Conservation (phyloP, 805 yeast species). For the Hanseniaspora pseudoguilliermondii region DNA sequence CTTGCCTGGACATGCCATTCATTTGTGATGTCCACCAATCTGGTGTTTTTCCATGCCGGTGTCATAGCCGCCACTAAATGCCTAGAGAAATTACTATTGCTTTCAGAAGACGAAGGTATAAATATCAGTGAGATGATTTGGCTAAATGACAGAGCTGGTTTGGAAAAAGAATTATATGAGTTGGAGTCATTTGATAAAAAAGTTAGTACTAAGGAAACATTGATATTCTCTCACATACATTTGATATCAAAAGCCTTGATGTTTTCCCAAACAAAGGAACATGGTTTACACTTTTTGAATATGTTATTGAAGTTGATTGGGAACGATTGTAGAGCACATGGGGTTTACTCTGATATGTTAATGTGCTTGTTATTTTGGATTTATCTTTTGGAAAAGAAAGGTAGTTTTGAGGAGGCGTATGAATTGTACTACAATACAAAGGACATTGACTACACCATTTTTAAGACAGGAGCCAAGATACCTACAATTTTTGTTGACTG, state of each 20-base stretch:
- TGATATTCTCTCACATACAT: slow-evolving; percentile 39
- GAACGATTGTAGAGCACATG: slow-evolving; percentile 29
- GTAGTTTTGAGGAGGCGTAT: slow-evolving; percentile 27
- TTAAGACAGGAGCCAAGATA: slow-evolving; percentile 28
- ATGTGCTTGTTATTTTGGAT: slow-evolving; percentile 25
- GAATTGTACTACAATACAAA: slow-evolving; percentile 26
- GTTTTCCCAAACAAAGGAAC: slow-evolving; percentile 41
- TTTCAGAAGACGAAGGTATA: slow-evolving; percentile 20
- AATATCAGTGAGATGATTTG: slow-evolving; percentile 24
- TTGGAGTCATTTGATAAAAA: slow-evolving; percentile 35
- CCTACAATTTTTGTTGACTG: slow-evolving; percentile 30
- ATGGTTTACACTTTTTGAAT: slow-evolving; percentile 36
- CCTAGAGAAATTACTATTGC: slow-evolving; percentile 24
- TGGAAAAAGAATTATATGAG: slow-evolving; percentile 32
- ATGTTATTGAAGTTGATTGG: slow-evolving; percentile 24
- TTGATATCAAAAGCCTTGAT: slow-evolving; percentile 45
- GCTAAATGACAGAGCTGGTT: slow-evolving; percentile 22
- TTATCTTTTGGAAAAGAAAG: slow-evolving; percentile 28
- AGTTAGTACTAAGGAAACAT: slow-evolving; percentile 32
- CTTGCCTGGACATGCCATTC: slow-evolving; percentile 31
- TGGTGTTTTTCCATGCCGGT: slow-evolving; percentile 32
- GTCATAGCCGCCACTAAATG: slow-evolving; percentile 29
- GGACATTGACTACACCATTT: slow-evolving; percentile 23
- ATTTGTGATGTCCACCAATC: slow-evolving; percentile 26
- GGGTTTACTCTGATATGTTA: slow-evolving; percentile 14